Evolutionary conservation across 2,329 filamentous ascomycete genomes (phyloP), one percentile per base, ranked within the genome.

Genomic region (Aspergillus melleus): DNA sequence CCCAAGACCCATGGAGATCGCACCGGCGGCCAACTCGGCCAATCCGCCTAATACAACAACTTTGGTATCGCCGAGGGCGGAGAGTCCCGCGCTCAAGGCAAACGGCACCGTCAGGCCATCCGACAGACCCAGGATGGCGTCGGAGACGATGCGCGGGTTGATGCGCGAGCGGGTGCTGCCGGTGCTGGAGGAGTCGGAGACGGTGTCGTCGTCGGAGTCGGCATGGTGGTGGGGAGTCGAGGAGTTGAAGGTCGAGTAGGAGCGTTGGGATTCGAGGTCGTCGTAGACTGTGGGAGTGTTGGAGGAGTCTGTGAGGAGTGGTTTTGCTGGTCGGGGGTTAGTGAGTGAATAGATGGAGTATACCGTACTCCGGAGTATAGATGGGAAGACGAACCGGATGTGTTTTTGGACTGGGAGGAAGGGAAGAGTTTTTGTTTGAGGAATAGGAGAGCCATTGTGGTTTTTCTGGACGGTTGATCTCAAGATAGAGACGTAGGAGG

Each of bases 31-130:
- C 54, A 92, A 81, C 79, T 92, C 90, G 4, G 90, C 90, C n/a
- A 91, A 78, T 5, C 90, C 90, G 57, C 88, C 90, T 58, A 89
- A 83, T 60, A 94, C 85, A 62, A 90, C 87, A 2, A 89, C 83
- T 52, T 82, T 83, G n/a, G 86, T 87, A 68, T 85, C 80, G 39
- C 87, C 87, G 24, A 90, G 79, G 5, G 77, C 78, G 4, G 72
- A 77, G 57, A 93, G 81, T 29, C 90, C 90, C 0, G 90, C 90
- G 0, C 88, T 91, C 55, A 93, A 78, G 10, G 90, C 90, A 64
- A 93, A 93, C 1, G 90, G 90, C 0, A 93, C 90, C 0, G 90
- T 93, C 62, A 93, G 79, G 3, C 90, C 90, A 70, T 93, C 90
- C 1, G 90, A 88, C 66, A 92, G 86, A 39, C 90, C 90, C 61